Conservation (phyloP, 768 basidiomycete species). For the Gymnopilus junonius region DNA sequence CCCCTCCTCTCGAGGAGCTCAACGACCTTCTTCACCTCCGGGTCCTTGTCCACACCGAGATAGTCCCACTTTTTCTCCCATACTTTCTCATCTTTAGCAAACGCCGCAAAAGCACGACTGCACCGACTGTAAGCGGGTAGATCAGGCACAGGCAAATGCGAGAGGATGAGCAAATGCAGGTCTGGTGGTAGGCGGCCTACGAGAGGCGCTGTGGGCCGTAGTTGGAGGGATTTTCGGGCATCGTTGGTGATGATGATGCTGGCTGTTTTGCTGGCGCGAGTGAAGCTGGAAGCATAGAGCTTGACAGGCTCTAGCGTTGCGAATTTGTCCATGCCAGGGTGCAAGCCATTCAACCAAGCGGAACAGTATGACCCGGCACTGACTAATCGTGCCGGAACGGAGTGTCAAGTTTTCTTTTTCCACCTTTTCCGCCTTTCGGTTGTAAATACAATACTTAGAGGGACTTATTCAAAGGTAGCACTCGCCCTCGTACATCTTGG, state of each 20-base stretch:
- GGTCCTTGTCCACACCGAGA: constrained; percentile 51
- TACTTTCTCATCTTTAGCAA: constrained; percentile 71
- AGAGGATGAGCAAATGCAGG: constrained; percentile 75
- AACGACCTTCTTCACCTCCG: constrained; percentile 50
- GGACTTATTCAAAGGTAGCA: too few species aligned
- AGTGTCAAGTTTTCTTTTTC: too few species aligned
- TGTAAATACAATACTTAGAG: too few species aligned
- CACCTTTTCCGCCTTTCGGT: too few species aligned
- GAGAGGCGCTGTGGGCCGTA: constrained; percentile 15
- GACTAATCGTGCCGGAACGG: too few species aligned
- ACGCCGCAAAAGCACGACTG: constrained; percentile 62
- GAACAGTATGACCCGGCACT: too few species aligned
- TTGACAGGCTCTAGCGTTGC: constrained; percentile 79
- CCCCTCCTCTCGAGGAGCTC: constrained; percentile 60
- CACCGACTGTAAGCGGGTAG: constrained; percentile 74
- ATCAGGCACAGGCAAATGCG: constrained; percentile 79
- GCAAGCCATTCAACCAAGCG: too few species aligned
- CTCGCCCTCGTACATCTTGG: too few species aligned
- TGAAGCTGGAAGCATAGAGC: constrained; percentile 42
- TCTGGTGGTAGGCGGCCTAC: constrained; percentile 83
- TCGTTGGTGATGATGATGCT: not conserved
- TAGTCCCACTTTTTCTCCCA: constrained; percentile 80
- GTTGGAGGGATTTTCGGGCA: constrained; percentile 22
- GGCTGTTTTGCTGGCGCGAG: not conserved
- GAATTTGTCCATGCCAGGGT: constrained; percentile 82